These are phyloP conservation scores for Aspergillus coremiiformis DNA, from an alignment of 495 filamentous ascomycete species.

Conservation along the genomic window DNA sequence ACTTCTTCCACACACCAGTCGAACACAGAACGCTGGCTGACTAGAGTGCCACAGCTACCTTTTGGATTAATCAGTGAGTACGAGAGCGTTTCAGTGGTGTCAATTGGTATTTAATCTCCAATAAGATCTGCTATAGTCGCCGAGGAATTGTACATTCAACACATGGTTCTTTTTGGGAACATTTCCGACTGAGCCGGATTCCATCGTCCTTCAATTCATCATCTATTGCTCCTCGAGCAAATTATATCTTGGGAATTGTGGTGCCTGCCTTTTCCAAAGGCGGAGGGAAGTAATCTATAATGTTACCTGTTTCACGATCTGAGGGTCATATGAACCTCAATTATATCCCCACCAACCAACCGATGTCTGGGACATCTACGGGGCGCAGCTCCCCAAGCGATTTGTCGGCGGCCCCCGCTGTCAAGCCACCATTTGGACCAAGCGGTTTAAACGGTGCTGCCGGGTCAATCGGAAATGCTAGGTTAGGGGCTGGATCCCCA, in stretches of 20 bases:
- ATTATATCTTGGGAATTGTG: slow-evolving; percentile 17
- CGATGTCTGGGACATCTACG: slow-evolving; percentile 79
- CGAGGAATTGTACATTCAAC: not conserved
- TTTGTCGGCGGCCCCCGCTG: slow-evolving; percentile 54
- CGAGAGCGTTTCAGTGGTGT: not conserved
- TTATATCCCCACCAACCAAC: slow-evolving; percentile 64
- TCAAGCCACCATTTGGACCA: slow-evolving; percentile 69
- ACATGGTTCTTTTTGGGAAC: slow-evolving; percentile 11
- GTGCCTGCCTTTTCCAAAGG: slow-evolving; percentile 20
- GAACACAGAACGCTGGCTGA: slow-evolving; percentile 1
- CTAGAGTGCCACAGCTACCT: slow-evolving; percentile 2
- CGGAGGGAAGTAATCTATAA: slow-evolving; percentile 53
- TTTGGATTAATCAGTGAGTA: not conserved
- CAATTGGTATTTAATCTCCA: not conserved
- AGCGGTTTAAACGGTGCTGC: slow-evolving; percentile 55
- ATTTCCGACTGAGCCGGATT: slow-evolving; percentile 6
- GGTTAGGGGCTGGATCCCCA: slow-evolving; percentile 92
- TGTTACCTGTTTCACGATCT: slow-evolving; percentile 69
- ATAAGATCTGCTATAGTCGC: not conserved
- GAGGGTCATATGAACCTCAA: slow-evolving; percentile 71
- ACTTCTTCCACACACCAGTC: slow-evolving; percentile 4
- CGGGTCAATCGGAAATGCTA: slow-evolving; percentile 64
- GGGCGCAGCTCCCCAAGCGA: slow-evolving; percentile 84
- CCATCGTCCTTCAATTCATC: slow-evolving; percentile 12
- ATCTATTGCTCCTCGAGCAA: slow-evolving; percentile 16